phyloP scores from a whole-genome alignment of 768 basidiomycete genomes.

The Infundibulicybe gibba region DNA sequence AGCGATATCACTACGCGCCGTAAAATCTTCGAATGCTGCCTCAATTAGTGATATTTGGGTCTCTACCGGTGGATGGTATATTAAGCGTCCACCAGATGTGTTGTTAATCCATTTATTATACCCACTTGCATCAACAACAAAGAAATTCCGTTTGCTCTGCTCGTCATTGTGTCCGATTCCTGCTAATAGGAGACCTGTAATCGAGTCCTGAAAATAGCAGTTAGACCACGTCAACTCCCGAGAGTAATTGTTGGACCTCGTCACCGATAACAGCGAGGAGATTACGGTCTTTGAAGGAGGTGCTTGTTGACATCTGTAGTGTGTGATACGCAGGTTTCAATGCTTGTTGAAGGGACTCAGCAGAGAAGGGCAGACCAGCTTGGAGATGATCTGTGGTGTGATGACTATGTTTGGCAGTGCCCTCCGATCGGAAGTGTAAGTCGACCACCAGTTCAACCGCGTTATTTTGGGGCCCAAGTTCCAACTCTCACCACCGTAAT shows the following conservation, averaged over 20 bases:
- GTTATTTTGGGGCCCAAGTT: no score
- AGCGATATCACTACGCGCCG: slow-evolving; percentile 90
- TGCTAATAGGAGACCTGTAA: slow-evolving; percentile 92
- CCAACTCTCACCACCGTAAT: no score
- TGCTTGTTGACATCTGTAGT: slow-evolving; percentile 8
- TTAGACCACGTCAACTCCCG: slow-evolving; percentile 8
- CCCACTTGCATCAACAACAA: slow-evolving; percentile 92
- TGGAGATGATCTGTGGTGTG: no score
- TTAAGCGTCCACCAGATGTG: neutral
- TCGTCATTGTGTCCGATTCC: slow-evolving; percentile 91
- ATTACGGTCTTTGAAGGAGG: slow-evolving; percentile 75
- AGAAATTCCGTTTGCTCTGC: slow-evolving; percentile 95
- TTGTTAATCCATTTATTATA: slow-evolving; percentile 6
- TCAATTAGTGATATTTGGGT: slow-evolving; percentile 91
- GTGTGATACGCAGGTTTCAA: no score
- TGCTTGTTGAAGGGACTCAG: no score
- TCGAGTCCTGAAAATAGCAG: slow-evolving; percentile 70
- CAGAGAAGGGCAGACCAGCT: no score
- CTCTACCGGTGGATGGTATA: slow-evolving; percentile 43
- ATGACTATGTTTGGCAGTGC: slow-evolving; percentile 6
- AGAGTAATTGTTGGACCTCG: slow-evolving; percentile 54
- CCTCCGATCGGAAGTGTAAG: no score
- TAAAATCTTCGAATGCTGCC: slow-evolving; percentile 90
- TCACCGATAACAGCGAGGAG: slow-evolving; percentile 96
- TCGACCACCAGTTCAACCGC: no score